Conservation (phyloP, 2,329 filamentous ascomycete species). For the Bipolaris gigantea region DNA sequence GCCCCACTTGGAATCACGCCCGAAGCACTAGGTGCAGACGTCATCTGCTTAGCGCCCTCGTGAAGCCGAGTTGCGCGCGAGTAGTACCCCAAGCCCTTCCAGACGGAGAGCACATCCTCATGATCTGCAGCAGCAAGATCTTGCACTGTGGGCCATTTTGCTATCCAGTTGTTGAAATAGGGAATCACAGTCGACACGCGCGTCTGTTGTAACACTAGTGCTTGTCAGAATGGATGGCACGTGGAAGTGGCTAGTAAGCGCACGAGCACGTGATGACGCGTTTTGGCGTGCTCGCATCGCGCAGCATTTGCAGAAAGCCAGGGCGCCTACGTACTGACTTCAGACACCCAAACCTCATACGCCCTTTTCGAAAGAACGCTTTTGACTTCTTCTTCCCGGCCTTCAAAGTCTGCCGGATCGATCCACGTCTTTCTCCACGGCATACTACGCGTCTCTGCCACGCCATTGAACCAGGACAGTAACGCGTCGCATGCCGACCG, state of each 20-base stretch:
- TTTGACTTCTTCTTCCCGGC: slow-evolving; percentile 36
- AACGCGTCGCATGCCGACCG: slow-evolving; percentile 21
- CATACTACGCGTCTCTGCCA: slow-evolving; percentile 40
- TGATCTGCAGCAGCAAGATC: slow-evolving; percentile 57
- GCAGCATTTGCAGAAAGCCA: not conserved
- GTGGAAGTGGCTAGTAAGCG: not conserved
- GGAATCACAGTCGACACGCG: slow-evolving; percentile 63
- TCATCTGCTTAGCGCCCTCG: slow-evolving; percentile 58
- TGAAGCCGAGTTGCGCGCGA: slow-evolving; percentile 65
- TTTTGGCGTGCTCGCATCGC: not conserved
- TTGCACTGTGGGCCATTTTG: slow-evolving; percentile 61
- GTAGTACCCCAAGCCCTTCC: slow-evolving; percentile 67
- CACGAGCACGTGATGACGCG: slow-evolving; percentile 21
- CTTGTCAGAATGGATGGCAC: not conserved
- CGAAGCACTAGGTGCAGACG: slow-evolving; percentile 36
- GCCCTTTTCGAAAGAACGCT: slow-evolving; percentile 57
- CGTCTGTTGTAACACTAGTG: slow-evolving; percentile 64
- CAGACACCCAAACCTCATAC: slow-evolving; percentile 68
- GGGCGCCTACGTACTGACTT: slow-evolving; percentile 54
- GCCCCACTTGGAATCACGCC: slow-evolving; percentile 57
- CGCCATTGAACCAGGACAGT: slow-evolving; percentile 36
- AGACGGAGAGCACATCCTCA: slow-evolving; percentile 61
- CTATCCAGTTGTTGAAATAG: slow-evolving; percentile 66
- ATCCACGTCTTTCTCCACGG: slow-evolving; percentile 59
- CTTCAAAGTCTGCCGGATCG: slow-evolving; percentile 44